Evolutionary conservation across 192 early-diverging fungal species (phyloP).

Genomic region (Neocallimastix lanati): DNA sequence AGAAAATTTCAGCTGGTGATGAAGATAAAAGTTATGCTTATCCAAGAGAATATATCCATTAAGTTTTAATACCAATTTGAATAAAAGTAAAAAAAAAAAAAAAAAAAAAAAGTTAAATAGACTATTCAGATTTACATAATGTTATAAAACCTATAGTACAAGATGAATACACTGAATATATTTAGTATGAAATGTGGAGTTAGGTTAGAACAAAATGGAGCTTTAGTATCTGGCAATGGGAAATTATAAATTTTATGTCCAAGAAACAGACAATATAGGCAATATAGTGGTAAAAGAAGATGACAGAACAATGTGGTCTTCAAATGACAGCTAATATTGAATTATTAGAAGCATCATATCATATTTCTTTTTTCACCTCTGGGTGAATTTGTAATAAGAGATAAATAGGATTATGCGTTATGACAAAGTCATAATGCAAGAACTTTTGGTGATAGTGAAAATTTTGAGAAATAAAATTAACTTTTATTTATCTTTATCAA

Average conservation of each 20-base stretch:
- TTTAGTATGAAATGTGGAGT: background rate
- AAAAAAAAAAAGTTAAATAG: too few relatives aligned
- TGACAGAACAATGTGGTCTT: background rate
- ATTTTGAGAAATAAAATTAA: background rate
- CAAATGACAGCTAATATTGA: background rate
- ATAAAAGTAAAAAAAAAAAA: background rate
- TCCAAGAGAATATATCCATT: background rate
- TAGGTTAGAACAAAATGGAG: background rate
- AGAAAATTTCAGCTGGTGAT: background rate
- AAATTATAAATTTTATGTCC: background rate
- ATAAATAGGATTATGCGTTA: background rate
- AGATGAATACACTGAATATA: background rate
- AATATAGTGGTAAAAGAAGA: background rate
- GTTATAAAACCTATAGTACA: background rate
- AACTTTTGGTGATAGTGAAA: background rate
- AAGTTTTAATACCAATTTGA: background rate
- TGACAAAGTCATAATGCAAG: background rate
- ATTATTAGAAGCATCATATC: background rate
- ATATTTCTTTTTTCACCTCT: background rate
- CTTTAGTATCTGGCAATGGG: background rate
- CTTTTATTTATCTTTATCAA: background rate
- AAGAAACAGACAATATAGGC: background rate
- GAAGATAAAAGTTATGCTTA: background rate
- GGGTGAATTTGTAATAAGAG: background rate
- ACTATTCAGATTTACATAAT: background rate